Conservation (phyloP, 768 basidiomycete species). For the Tricholoma sp. region DNA sequence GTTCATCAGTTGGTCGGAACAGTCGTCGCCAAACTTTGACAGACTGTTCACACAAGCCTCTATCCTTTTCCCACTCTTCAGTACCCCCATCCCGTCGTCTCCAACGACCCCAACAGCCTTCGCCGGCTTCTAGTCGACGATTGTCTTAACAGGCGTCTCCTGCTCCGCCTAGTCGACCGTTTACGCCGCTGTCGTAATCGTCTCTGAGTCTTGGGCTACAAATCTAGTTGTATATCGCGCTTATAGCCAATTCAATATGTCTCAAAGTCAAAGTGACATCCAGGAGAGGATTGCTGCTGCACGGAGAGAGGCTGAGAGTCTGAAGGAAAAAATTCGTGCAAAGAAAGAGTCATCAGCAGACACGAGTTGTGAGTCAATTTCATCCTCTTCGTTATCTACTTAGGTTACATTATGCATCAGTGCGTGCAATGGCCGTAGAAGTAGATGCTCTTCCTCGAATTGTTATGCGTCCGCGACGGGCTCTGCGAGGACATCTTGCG, state of each 20-base stretch:
- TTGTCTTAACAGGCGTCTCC: not conserved
- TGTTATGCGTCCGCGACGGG: constrained; percentile 93
- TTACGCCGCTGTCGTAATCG: constrained; percentile 1
- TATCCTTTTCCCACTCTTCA: constrained; percentile 19
- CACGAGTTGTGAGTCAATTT: constrained; percentile 76
- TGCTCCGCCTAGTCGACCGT: not conserved
- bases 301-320: constrained; percentile 89
- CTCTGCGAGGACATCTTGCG: constrained; percentile 94
- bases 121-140: constrained; percentile 9
- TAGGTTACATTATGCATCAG: constrained; percentile 35
- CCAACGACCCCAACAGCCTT: constrained; percentile 14
- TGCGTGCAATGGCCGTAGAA: constrained; percentile 97
- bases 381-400: not conserved
- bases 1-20: not conserved
- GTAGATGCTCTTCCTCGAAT: constrained; percentile 94
- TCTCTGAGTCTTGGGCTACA: not conserved
- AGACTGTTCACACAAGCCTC: constrained; percentile 19
- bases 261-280: constrained; percentile 78
- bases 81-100: constrained; percentile 17
- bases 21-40: constrained; percentile 1
- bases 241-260: constrained; percentile 40
- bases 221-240: not conserved
- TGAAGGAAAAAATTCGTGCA: constrained; percentile 98
- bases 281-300: constrained; percentile 95
- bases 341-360: constrained; percentile 97